Evolutionary conservation across 176 grass and related monocot genomes (phyloP).

Genomic region (Carex cristatella): DNA sequence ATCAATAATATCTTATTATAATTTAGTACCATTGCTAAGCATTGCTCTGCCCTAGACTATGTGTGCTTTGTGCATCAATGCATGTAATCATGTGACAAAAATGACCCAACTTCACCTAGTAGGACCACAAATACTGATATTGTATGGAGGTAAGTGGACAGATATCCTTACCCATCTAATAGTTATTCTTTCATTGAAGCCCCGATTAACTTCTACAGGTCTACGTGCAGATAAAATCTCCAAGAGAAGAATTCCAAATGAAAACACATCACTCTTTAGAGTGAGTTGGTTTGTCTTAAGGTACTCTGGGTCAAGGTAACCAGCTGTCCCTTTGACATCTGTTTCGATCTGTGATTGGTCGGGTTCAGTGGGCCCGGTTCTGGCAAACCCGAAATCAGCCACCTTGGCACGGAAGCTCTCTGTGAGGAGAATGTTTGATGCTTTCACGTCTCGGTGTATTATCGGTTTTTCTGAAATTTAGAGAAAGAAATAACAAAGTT

Average conservation of each 20-base stretch:
- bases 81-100: neutral
- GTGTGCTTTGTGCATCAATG: neutral
- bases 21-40: neutral
- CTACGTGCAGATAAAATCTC: slow-evolving; percentile 37
- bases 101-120: neutral
- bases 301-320: slow-evolving; percentile 62
- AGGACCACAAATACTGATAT: neutral
- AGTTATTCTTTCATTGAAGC: neutral
- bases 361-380: slow-evolving; percentile 25
- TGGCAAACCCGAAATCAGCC: slow-evolving; percentile 40
- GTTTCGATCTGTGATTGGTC: slow-evolving; percentile 44
- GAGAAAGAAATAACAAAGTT: neutral
- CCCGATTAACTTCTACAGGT: slow-evolving; percentile 19
- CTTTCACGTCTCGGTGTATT: slow-evolving; percentile 58
- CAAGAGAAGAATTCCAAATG: slow-evolving; percentile 62
- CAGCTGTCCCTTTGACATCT: slow-evolving; percentile 34
- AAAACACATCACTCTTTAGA: slow-evolving; percentile 55
- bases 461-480: slow-evolving; percentile 35
- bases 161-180: slow-evolving; percentile 27
- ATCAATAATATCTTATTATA: neutral
- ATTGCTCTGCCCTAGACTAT: neutral
- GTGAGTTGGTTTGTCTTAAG: slow-evolving; percentile 31
- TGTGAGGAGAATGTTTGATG: slow-evolving; percentile 61
- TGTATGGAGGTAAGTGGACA: neutral
- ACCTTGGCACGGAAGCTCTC: slow-evolving; percentile 60